phyloP scores from a whole-genome alignment of 2,329 filamentous ascomycete species.

The Colletotrichum lindemuthianum region DNA sequence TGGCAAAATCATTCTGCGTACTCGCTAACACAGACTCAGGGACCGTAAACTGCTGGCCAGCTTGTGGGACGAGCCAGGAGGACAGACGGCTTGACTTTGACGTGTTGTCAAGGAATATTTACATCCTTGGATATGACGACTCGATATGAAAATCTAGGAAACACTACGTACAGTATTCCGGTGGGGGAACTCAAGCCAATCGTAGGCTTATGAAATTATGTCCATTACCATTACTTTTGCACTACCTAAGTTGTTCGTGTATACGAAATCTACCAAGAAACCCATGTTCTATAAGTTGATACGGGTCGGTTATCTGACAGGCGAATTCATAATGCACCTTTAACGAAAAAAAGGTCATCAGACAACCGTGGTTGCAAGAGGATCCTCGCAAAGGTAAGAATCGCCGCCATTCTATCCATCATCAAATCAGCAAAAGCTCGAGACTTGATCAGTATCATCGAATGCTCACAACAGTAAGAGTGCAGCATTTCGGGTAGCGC shows the following conservation, averaged over 20 bases:
- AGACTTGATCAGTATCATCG: too few relatives aligned
- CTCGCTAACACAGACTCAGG: not conserved
- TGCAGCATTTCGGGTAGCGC: slow-evolving; percentile 7
- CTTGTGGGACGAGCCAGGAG: slow-evolving; percentile 37
- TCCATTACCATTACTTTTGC: too few relatives aligned
- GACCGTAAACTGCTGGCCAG: slow-evolving; percentile 37
- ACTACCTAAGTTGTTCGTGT: too few relatives aligned
- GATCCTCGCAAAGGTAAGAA: not conserved
- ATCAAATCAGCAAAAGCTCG: not conserved
- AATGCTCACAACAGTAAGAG: slow-evolving; percentile 7
- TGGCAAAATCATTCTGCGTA: too few relatives aligned
- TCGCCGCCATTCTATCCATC: not conserved
- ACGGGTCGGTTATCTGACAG: too few relatives aligned
- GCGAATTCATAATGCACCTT: not conserved
- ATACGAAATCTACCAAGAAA: too few relatives aligned
- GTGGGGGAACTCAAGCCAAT: too few relatives aligned
- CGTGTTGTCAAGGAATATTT: not conserved
- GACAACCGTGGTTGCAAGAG: not conserved
- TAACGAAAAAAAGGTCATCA: not conserved
- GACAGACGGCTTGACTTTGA: not conserved
- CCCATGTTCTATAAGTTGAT: too few relatives aligned
- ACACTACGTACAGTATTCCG: not conserved
- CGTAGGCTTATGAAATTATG: too few relatives aligned
- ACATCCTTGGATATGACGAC: too few relatives aligned
- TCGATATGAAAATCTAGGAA: not conserved